phyloP scores from a whole-genome alignment of 164 flowering plant species.

The Hamamelis virginiana region DNA sequence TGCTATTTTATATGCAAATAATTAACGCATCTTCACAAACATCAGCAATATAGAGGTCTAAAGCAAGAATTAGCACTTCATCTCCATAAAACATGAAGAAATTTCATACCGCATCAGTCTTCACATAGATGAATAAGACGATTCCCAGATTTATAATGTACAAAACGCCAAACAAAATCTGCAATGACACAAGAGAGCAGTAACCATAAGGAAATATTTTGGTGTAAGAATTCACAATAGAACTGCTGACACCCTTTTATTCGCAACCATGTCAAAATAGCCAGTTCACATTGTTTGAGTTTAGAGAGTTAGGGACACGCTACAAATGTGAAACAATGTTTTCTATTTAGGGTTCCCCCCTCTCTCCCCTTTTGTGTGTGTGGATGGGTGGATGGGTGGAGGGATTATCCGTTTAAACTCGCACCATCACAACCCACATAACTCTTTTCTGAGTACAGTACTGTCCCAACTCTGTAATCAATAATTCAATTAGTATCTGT shows the following conservation, averaged over 20 bases:
- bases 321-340: neutral
- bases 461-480: neutral
- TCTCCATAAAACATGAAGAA: neutral
- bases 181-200: slow-evolving; percentile 28
- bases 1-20: too few species aligned
- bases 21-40: neutral
- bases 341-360: neutral
- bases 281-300: neutral
- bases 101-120: slow-evolving; percentile 79
- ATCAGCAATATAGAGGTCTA: neutral
- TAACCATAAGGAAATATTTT: neutral
- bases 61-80: neutral
- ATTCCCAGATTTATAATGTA: slow-evolving; percentile 76
- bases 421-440: neutral
- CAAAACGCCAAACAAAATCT: slow-evolving; percentile 79
- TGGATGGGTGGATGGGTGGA: neutral
- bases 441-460: too few species aligned
- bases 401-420: neutral
- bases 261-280: neutral
- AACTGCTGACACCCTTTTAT: neutral
- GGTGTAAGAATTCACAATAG: neutral
- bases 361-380: neutral
- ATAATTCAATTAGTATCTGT: neutral
- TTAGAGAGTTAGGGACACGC: neutral
- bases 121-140: slow-evolving; percentile 65